Conservation (phyloP, 1,284 basidiomycete species). For the Cutaneotrichosporon curvatum region DNA sequence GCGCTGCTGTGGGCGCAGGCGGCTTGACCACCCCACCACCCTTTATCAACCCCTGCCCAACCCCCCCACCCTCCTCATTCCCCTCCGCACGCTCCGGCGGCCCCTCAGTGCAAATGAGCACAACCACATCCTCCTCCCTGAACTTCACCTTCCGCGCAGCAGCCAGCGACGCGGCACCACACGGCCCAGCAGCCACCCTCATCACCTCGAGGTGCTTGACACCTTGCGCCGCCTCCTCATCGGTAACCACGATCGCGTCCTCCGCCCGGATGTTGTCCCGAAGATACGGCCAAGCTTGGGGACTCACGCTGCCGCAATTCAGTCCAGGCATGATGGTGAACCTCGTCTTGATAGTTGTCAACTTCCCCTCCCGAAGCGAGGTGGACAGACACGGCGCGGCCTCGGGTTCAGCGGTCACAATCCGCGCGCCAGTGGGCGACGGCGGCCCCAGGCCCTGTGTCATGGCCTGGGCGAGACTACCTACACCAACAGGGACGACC, state of each 20-base stretch:
- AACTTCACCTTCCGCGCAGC: constrained; percentile 10
- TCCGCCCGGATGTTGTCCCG: background rate
- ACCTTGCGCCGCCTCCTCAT: constrained; percentile 4
- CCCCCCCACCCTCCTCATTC: no score
- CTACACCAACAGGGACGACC: constrained; percentile 17
- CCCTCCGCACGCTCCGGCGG: background rate
- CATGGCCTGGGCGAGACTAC: constrained; percentile 14
- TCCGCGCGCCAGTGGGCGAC: background rate
- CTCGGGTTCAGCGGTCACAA: constrained; percentile 13
- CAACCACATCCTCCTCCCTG: constrained; percentile 9
- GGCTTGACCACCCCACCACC: no score
- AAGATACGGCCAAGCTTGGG: constrained; percentile 14
- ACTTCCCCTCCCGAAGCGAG: constrained; percentile 3
- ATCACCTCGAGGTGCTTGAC: background rate
- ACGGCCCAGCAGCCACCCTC: constrained; percentile 11
- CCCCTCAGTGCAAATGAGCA: constrained; percentile 17
- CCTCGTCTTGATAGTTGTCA: background rate
- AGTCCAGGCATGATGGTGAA: constrained; percentile 16
- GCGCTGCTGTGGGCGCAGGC: no score
- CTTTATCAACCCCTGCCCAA: no score
- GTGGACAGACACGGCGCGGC: constrained; percentile 12
- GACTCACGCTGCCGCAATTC: constrained; percentile 14
- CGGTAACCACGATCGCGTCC: constrained; percentile 13
- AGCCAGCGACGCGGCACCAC: constrained; percentile 13
- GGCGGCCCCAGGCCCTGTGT: constrained; percentile 6